phyloP scores from a whole-genome alignment of 1,284 basidiomycete genomes.

The Cryptococcus sp. region DNA sequence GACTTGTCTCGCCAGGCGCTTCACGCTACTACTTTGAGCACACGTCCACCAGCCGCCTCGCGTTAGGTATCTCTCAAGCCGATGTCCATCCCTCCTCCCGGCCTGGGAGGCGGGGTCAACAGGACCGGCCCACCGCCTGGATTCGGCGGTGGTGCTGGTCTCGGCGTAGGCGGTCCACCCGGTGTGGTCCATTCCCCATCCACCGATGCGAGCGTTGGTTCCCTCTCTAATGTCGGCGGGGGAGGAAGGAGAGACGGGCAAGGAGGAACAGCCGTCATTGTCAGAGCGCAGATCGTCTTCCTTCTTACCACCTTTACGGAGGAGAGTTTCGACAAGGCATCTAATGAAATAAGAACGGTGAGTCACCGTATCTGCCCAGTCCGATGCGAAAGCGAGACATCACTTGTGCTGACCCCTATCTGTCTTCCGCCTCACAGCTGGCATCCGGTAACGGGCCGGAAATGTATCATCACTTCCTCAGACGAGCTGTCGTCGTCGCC shows the following conservation, averaged over 20 bases:
- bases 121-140: constrained; percentile 51
- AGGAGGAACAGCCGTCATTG: constrained; percentile 52
- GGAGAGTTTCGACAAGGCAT: constrained; percentile 89
- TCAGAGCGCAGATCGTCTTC: constrained; percentile 75
- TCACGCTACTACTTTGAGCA: neutral
- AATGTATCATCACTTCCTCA: constrained; percentile 92
- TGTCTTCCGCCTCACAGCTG: constrained; percentile 60
- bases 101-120: constrained; percentile 49
- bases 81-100: constrained; percentile 48
- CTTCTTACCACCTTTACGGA: constrained; percentile 88
- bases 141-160: constrained; percentile 30
- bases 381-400: neutral
- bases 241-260: constrained; percentile 19
- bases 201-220: constrained; percentile 12
- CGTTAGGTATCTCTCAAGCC: constrained; percentile 9
- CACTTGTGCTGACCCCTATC: neutral
- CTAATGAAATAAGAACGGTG: constrained; percentile 86
- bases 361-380: constrained; percentile 45
- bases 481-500: constrained; percentile 78
- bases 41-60: neutral
- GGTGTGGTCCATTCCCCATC: constrained; percentile 14
- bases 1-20: neutral
- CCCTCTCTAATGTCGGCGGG: constrained; percentile 5
- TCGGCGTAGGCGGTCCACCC: constrained; percentile 8
- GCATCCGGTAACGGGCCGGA: constrained; percentile 92